A percentile compares a stretch with the other conserved stretches of the same genome.
phyloP scores from a whole-genome alignment of 192 early-diverging fungal genomes.

The Blastocladiella britannica region DNA sequence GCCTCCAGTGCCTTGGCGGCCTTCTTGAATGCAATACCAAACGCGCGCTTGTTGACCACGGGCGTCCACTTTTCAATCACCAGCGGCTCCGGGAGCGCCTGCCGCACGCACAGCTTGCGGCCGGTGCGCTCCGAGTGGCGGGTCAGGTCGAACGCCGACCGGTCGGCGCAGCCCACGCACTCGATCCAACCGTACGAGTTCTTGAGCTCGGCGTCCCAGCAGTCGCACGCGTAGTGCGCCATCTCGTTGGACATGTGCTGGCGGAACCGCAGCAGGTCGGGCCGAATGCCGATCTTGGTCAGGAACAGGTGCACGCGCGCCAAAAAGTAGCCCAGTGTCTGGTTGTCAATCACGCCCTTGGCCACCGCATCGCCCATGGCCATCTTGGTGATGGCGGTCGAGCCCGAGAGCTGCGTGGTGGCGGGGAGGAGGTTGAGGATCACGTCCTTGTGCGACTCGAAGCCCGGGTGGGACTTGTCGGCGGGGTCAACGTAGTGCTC shows the following conservation, averaged over 20 bases:
- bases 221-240: slow-evolving; percentile 97
- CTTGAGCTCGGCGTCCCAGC: slow-evolving; percentile 97
- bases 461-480: slow-evolving; percentile 81
- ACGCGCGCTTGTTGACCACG: slow-evolving; percentile 81
- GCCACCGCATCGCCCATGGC: slow-evolving; percentile 82
- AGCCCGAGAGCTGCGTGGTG: slow-evolving; percentile 52
- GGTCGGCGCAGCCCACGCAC: slow-evolving; percentile 97
- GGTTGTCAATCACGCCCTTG: slow-evolving; percentile 70
- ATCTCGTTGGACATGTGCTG: slow-evolving; percentile 99
- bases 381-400: slow-evolving; percentile 42
- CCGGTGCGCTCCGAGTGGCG: slow-evolving; percentile 74
- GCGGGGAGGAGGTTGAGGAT: slow-evolving; percentile 57
- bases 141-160: slow-evolving; percentile 90
- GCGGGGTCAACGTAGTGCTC: slow-evolving; percentile 95
- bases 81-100: slow-evolving; percentile 60
- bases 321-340: slow-evolving; percentile 97
- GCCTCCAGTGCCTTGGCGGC: slow-evolving; percentile 73
- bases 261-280: slow-evolving; percentile 70
- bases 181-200: slow-evolving; percentile 96
- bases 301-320: slow-evolving; percentile 86
- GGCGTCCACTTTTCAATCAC: slow-evolving; percentile 53
- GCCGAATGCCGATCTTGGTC: slow-evolving; percentile 70
- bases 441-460: slow-evolving; percentile 61
- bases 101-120: slow-evolving; percentile 83
- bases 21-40: slow-evolving; percentile 85